Evolutionary conservation across 495 filamentous ascomycete genomes (phyloP).

Genomic region (Hyaloscypha bicolor): DNA sequence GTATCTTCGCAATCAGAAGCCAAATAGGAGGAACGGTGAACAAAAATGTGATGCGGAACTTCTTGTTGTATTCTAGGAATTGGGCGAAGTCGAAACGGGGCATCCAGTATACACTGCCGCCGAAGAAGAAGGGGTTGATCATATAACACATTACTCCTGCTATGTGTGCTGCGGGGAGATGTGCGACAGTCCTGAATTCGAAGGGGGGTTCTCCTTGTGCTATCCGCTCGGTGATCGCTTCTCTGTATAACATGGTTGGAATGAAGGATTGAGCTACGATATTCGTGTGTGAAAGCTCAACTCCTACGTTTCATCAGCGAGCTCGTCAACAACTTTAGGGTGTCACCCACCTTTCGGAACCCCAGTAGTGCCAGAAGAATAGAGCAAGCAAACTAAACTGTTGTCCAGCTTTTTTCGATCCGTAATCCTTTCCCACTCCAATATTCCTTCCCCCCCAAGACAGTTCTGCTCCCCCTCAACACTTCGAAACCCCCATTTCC

Average conservation of each 20-base stretch:
- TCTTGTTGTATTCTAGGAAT: constrained; percentile 75
- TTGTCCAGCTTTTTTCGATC: constrained; percentile 46
- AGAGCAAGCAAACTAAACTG: constrained; percentile 71
- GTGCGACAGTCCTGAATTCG: constrained; percentile 47
- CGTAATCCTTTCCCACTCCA: constrained; percentile 33
- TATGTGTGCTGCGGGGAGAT: constrained; percentile 53
- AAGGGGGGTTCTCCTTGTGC: constrained; percentile 30
- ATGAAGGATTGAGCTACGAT: constrained; percentile 50
- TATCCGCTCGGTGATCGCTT: constrained; percentile 55
- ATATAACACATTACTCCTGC: constrained; percentile 55
- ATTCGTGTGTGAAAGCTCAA: constrained; percentile 83
- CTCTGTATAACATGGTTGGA: constrained; percentile 53
- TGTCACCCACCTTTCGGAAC: constrained; percentile 36
- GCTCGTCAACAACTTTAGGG: not conserved
- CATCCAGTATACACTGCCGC: constrained; percentile 72
- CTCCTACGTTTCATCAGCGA: constrained; percentile 34
- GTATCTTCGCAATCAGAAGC: constrained; percentile 49
- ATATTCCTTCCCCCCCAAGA: not conserved
- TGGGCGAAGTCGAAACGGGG: constrained; percentile 77
- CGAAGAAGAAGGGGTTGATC: constrained; percentile 65
- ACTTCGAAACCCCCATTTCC: constrained; percentile 65
- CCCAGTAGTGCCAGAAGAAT: constrained; percentile 51
- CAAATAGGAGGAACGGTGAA: constrained; percentile 55
- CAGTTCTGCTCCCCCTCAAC: constrained; percentile 13
- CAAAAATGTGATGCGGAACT: constrained; percentile 58